These are phyloP conservation scores for Solanum neorickii DNA, from an alignment of 257 asterid genomes.

Conservation along the genomic window DNA sequence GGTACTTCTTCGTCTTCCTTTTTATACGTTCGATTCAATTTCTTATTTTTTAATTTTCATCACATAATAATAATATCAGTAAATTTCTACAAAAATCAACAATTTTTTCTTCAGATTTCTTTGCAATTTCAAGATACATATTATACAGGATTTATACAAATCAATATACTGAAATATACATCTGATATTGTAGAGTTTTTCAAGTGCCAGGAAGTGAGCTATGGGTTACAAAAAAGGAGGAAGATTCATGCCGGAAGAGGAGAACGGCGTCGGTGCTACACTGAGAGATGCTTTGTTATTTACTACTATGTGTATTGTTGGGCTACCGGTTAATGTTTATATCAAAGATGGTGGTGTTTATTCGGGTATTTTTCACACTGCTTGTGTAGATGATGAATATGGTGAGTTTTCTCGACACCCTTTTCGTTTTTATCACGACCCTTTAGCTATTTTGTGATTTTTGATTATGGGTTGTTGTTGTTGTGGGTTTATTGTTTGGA, in stretches of 20 bases:
- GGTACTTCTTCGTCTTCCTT: not conserved
- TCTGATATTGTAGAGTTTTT: not conserved
- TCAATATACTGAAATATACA: not conserved
- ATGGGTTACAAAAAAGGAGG: conserved; percentile 59
- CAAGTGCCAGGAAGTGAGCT: not conserved
- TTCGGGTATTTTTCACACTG: conserved; percentile 82
- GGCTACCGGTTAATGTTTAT: conserved; percentile 71
- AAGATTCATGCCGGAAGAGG: conserved; percentile 16
- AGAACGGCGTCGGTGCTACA: conserved; percentile 17
- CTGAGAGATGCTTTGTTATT: conserved; percentile 50
- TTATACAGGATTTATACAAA: not conserved
- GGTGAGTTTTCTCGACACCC: conserved; percentile 21
- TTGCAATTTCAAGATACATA: not conserved
- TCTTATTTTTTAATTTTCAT: not conserved
- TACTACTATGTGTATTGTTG: conserved; percentile 67
- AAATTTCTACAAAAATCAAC: not conserved
- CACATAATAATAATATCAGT: not conserved
- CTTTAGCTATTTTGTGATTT: not conserved
- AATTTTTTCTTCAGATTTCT: not conserved
- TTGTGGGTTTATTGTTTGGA: not conserved
- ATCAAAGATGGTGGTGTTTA: conserved; percentile 71
- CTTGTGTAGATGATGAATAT: conserved; percentile 52
- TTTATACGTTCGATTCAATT: not conserved
- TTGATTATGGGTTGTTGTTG: not conserved
- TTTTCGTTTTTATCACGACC: not conserved